Evolutionary conservation across 169 alveolate species (phyloP).

Genomic region (Theileria orientalis): DNA sequence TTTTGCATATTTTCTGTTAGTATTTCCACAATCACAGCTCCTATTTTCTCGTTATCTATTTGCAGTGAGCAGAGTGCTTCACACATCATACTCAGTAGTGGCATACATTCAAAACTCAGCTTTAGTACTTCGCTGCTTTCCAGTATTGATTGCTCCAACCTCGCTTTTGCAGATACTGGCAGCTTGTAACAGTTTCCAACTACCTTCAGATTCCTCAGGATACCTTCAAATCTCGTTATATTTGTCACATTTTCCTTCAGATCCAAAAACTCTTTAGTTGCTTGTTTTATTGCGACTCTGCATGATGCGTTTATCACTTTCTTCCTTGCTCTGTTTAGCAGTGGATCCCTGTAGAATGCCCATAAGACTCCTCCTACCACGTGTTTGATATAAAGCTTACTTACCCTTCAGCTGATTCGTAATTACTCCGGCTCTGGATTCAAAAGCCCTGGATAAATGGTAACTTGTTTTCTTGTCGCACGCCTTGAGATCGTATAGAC

Average conservation of each 20-base stretch:
- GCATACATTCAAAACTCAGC: not conserved
- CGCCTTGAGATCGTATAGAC: conserved; percentile 55
- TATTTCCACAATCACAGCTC: not conserved
- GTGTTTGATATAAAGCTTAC: not conserved
- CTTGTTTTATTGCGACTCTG: conserved; percentile 18
- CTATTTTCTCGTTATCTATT: conserved; percentile 24
- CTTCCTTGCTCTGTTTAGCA: conserved; percentile 17
- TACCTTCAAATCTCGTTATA: not conserved
- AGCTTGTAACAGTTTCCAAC: conserved; percentile 51
- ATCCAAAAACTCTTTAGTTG: conserved; percentile 17
- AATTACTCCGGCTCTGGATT: conserved; percentile 16
- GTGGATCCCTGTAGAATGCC: conserved; percentile 24
- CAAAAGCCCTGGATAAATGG: conserved; percentile 32
- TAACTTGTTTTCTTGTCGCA: conserved; percentile 9
- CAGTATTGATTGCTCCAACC: conserved; percentile 36
- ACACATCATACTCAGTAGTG: not conserved
- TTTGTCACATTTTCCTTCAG: conserved; percentile 12
- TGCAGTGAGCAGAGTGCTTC: conserved; percentile 12
- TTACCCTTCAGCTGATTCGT: not conserved
- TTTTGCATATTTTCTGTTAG: conserved; percentile 3
- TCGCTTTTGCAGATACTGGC: conserved; percentile 27
- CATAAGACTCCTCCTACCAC: conserved; percentile 48
- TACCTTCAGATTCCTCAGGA: conserved; percentile 17
- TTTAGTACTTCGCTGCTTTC: conserved; percentile 26
- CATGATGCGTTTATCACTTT: conserved; percentile 49